Evolutionary conservation across 2,329 filamentous ascomycete species (phyloP).

Genomic region (Geosmithia morbida): DNA sequence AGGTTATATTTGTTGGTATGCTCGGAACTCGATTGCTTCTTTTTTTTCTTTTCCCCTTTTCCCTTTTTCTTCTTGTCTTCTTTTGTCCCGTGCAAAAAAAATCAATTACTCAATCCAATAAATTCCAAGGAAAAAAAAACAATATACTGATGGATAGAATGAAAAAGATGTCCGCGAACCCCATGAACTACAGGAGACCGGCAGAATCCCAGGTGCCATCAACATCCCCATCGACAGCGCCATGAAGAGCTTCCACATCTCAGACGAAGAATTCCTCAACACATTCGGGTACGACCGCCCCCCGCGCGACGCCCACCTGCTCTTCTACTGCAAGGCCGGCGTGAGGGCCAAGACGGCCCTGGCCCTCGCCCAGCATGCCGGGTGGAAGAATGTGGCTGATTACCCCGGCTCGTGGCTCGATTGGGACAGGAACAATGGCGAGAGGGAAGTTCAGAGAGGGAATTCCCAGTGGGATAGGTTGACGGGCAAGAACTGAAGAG

Average conservation of each 20-base stretch:
- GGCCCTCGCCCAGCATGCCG: constrained; percentile 58
- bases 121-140: background rate
- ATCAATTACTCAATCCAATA: no score
- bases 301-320: constrained; percentile 36
- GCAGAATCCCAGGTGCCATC: constrained; percentile 65
- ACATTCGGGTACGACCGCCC: constrained; percentile 66
- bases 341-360: constrained; percentile 71
- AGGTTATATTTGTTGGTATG: constrained; percentile 32
- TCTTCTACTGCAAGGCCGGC: constrained; percentile 92
- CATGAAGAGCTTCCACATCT: constrained; percentile 67
- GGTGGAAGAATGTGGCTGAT: constrained; percentile 58
- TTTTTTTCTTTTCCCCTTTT: background rate
- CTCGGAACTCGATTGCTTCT: background rate
- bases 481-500: background rate
- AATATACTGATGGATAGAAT: no score
- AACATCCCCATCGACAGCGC: constrained; percentile 69
- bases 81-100: no score
- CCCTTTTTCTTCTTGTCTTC: no score
- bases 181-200: constrained; percentile 44
- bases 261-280: constrained; percentile 67
- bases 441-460: constrained; percentile 17
- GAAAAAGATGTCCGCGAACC: constrained; percentile 71
- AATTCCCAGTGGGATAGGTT: background rate
- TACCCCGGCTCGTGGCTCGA: constrained; percentile 70
- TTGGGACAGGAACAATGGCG: constrained; percentile 61